Base-by-base conservation (phyloP, 1,284 basidiomycete genomes). In the Boletus smithii region DNA sequence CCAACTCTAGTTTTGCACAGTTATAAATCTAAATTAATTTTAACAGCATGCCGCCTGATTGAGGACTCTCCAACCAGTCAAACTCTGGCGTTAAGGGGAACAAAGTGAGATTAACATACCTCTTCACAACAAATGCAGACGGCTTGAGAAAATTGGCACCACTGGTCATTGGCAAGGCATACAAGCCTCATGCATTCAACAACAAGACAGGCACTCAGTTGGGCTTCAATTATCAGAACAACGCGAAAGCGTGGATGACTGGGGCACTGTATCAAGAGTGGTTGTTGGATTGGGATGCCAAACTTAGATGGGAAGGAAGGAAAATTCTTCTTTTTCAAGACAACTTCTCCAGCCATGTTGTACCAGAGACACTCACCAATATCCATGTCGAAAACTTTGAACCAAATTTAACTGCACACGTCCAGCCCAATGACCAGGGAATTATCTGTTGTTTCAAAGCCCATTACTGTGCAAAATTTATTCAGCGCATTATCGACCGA, bases 161-260 rank as follows among this genome's bases (percentile, higher is more conserved):
- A 6, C 42, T 67, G 2, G 49, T 62, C 29, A 65, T 67, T 50
- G 58, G 63, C 5, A 59, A 59, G 35, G 51, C 50, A 16, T 30
- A 43, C 6, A 56, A 55, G 14, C 63, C 54, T 0, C 22, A 42
- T 8, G 54, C 50, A 18, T 66, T 67, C 43, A 43, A 48, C 3
- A 44, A 49, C 16, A 57, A 55, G 37, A 51, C 48, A 4, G 51
- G 50, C 1, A 3, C 27, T 3, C 27, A 57, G 20, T 47, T 46
- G 8, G 58, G 61, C 0, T 64, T 66, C 41, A 27, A 61, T n/a
- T 67, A 68, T 37, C 29, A 14, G 0, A 52, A 54, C 39, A 67
- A 66, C 38, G 51, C 49, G 26, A 61, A 54, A 14, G 59, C 61
- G n/a, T 65, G 61, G 62, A 65, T 67, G 61, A 63, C 42, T 4